A percentile compares a stretch with the other conserved stretches of the same genome.
These are phyloP conservation scores for Steccherinum ochraceum DNA, from an alignment of 768 basidiomycete species.

Conservation along the genomic window DNA sequence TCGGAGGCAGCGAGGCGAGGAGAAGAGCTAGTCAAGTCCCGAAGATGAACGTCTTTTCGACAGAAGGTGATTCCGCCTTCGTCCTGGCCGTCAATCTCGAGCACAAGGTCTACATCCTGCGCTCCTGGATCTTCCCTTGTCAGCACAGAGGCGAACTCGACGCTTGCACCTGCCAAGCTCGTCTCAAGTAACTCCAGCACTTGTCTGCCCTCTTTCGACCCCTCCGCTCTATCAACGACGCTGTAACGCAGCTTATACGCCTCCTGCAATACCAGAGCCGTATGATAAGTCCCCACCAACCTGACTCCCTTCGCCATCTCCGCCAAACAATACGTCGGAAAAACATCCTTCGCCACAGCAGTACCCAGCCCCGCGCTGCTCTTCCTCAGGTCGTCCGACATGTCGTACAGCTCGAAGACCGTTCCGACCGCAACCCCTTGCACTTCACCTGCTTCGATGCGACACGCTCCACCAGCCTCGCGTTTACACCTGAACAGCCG, in stretches of 20 bases:
- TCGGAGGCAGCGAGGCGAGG: conserved; percentile 1
- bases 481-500: background rate
- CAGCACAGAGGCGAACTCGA: background rate
- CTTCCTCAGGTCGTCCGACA: background rate
- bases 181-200: background rate
- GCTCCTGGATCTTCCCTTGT: background rate
- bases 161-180: background rate
- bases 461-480: background rate
- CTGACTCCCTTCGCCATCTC: background rate
- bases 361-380: background rate
- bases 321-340: background rate
- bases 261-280: conserved; percentile 3
- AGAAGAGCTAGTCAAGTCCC: background rate
- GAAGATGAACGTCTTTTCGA: background rate
- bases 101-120: background rate
- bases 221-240: background rate
- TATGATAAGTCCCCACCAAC: background rate
- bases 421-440: background rate
- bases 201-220: background rate
- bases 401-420: conserved; percentile 4
- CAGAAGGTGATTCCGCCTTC: conserved; percentile 1
- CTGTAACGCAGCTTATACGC: background rate
- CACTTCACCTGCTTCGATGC: conserved; percentile 3
- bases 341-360: background rate
- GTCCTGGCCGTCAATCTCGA: background rate